Conservation (phyloP, 2,329 filamentous ascomycete genomes). For the Emmonsiellopsis sp. region DNA sequence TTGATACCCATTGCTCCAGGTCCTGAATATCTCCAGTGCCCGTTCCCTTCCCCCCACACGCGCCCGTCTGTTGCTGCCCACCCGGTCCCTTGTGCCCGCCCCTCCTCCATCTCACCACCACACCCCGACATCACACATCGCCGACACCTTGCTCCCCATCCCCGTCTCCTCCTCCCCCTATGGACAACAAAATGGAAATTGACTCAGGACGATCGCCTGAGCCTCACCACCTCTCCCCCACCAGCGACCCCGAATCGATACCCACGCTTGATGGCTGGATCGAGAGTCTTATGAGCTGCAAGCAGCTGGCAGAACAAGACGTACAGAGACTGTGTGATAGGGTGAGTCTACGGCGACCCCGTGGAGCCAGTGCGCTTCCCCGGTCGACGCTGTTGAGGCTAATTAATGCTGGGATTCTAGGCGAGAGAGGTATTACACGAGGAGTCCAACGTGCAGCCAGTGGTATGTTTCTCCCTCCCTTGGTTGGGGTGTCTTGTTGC, state of each 20-base stretch:
- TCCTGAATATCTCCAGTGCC: background rate
- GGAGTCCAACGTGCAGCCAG: constrained; percentile 97
- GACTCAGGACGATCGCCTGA: constrained; percentile 83
- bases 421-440: constrained; percentile 93
- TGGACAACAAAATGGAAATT: constrained; percentile 97
- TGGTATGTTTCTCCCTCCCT: constrained; percentile 52
- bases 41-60: background rate
- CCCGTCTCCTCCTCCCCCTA: constrained; percentile 27
- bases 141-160: constrained; percentile 10
- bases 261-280: constrained; percentile 96
- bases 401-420: constrained; percentile 35
- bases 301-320: constrained; percentile 89
- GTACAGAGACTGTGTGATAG: constrained; percentile 97
- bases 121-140: background rate
- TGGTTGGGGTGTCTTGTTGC: background rate
- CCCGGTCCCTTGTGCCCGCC: background rate
- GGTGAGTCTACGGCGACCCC: constrained; percentile 45
- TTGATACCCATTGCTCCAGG: constrained; percentile 4
- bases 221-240: constrained; percentile 63
- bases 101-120: constrained; percentile 10
- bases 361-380: background rate
- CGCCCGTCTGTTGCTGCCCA: constrained; percentile 6
- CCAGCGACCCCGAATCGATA: constrained; percentile 79
- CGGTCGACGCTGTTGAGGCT: background rate
- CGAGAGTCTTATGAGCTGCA: constrained; percentile 95